These are phyloP conservation scores for Sideroxylon spinosum DNA, from an alignment of 179 eudicot genomes.

Conservation along the genomic window DNA sequence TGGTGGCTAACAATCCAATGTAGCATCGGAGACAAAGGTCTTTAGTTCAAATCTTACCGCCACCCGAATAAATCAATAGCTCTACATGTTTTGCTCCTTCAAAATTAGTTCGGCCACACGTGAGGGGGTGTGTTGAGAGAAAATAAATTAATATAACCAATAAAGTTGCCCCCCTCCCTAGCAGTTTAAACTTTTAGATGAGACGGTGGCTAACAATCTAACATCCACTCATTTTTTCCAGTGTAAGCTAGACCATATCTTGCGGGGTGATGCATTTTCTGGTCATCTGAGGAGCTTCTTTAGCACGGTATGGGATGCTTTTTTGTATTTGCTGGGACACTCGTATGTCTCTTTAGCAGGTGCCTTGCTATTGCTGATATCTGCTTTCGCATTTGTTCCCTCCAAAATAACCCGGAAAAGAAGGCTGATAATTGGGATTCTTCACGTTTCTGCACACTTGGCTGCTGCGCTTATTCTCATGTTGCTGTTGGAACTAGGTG, in stretches of 20 bases:
- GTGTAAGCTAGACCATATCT: constrained; percentile 91
- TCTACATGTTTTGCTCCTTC: no score
- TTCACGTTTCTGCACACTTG: constrained; percentile 87
- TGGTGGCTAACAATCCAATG: no score
- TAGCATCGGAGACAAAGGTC: no score
- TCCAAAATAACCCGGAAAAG: constrained; percentile 78
- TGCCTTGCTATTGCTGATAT: constrained; percentile 53
- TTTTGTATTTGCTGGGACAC: constrained; percentile 59
- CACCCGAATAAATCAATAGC: no score
- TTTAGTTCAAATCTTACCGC: no score
- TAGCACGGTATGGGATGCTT: constrained; percentile 71
- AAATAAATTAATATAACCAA: no score
- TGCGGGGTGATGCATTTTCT: constrained; percentile 68
- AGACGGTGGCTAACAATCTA: no score
- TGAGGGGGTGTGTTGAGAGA: no score
- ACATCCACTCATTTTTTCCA: constrained; percentile 24
- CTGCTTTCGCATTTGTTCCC: constrained; percentile 72
- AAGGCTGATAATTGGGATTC: constrained; percentile 57
- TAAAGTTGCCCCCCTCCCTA: constrained; percentile 4
- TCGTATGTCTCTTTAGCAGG: constrained; percentile 75
- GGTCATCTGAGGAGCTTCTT: constrained; percentile 87
- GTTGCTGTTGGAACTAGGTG: constrained; percentile 88
- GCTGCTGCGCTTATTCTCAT: constrained; percentile 87
- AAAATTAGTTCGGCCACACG: no score
- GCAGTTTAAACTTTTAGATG: neutral